These are phyloP conservation scores for Colletotrichum karsti DNA, from an alignment of 2,329 filamentous ascomycete species.

Conservation along the genomic window DNA sequence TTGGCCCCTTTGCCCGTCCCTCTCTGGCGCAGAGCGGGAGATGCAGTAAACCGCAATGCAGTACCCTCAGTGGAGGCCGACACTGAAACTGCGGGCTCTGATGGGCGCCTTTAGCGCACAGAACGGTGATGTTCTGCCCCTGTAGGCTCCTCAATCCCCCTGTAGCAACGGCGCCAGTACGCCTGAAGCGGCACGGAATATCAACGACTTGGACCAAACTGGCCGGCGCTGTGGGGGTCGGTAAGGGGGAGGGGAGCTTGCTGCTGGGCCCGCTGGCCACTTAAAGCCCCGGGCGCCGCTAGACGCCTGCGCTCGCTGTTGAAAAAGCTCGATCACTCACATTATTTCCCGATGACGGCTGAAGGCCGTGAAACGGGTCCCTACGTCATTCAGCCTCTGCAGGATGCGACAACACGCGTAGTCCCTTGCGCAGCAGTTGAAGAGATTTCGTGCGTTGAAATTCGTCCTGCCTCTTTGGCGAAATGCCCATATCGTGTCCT, in stretches of 20 bases:
- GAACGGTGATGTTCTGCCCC: conserved; percentile 7
- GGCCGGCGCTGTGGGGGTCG: conserved; percentile 13
- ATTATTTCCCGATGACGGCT: conserved; percentile 22
- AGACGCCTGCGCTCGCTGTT: neutral
- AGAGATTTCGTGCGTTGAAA: conserved; percentile 25
- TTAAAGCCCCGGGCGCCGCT: conserved; percentile 6
- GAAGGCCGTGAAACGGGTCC: conserved; percentile 25
- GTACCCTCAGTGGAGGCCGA: conserved; percentile 3
- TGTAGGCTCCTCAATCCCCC: neutral
- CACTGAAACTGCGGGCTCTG: conserved; percentile 19
- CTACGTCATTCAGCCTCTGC: conserved; percentile 24
- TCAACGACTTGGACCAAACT: neutral
- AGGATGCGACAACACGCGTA: conserved; percentile 13
- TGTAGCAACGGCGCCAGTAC: conserved; percentile 7
- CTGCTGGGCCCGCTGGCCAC: conserved; percentile 5
- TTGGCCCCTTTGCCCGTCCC: neutral
- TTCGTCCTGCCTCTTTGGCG: neutral
- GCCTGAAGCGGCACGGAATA: conserved; percentile 17
- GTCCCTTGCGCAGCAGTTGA: conserved; percentile 2
- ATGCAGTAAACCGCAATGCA: neutral
- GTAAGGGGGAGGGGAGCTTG: neutral
- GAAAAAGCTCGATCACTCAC: conserved; percentile 27
- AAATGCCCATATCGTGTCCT: conserved; percentile 5
- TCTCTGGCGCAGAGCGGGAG: neutral
- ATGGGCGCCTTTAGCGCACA: conserved; percentile 19